Percentiles rank a stretch among this genome's conserved stretches.
Conservation (phyloP, 192 early-diverging fungal genomes). For the Gonapodya prolifera region DNA sequence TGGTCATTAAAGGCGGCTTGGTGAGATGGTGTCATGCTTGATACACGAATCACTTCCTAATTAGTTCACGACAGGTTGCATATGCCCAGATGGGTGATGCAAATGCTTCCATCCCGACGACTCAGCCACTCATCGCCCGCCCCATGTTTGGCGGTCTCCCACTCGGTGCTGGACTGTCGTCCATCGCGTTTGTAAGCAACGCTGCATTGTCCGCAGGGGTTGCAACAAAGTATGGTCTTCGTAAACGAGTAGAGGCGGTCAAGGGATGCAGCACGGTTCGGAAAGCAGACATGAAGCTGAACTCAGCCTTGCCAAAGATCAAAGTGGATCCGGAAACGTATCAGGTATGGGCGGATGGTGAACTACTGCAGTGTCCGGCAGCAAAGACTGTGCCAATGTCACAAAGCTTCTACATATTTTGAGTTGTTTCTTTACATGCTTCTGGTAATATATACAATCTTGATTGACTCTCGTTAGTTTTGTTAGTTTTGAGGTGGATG, state of each 20-base stretch:
- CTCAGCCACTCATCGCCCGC: conserved; percentile 71
- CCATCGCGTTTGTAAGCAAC: conserved; percentile 71
- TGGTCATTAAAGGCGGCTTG: conserved; percentile 82
- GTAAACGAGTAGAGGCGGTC: conserved; percentile 57
- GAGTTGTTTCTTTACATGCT: not conserved
- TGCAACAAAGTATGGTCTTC: conserved; percentile 41
- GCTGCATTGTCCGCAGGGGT: conserved; percentile 45
- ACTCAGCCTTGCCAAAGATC: conserved; percentile 61
- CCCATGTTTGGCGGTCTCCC: conserved; percentile 76
- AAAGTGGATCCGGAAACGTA: conserved; percentile 89
- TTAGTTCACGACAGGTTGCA: no score
- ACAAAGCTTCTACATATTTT: conserved; percentile 52
- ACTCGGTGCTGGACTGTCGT: conserved; percentile 40
- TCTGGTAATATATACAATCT: no score
- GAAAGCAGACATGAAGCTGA: conserved; percentile 82
- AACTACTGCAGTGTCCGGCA: conserved; percentile 52
- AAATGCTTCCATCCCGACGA: conserved; percentile 90
- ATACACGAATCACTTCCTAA: no score
- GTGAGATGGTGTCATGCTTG: not conserved
- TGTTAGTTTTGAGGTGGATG: no score
- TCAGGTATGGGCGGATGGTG: conserved; percentile 67
- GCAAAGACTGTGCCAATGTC: conserved; percentile 56
- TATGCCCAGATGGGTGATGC: conserved; percentile 85
- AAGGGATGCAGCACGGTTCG: conserved; percentile 60
- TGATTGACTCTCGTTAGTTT: no score